phyloP scores from a whole-genome alignment of 768 basidiomycete species.

The Russula emetica region DNA sequence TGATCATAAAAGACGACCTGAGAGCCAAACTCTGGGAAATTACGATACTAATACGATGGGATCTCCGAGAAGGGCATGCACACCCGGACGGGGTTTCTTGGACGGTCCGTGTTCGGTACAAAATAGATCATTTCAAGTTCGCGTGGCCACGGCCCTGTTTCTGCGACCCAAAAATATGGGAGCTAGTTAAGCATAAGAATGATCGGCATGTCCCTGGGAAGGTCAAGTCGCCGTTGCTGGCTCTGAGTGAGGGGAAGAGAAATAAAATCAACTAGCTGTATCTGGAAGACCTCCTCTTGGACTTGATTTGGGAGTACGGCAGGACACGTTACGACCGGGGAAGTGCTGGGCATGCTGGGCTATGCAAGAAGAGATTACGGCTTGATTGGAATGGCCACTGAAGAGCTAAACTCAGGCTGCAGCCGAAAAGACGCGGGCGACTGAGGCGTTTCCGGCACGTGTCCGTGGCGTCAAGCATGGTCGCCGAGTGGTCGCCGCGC shows the following conservation, averaged over 20 bases:
- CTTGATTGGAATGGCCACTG: not conserved
- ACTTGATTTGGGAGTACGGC: not conserved
- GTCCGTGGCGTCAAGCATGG: constrained; percentile 17
- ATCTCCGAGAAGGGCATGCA: constrained; percentile 17
- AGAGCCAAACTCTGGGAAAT: constrained; percentile 15
- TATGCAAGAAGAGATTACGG: not conserved
- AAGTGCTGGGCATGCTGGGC: not conserved
- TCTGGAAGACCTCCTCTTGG: not conserved
- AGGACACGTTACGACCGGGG: not conserved
- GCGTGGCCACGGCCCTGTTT: constrained; percentile 21
- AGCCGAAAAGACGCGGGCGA: not conserved
- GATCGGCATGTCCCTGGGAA: constrained; percentile 19
- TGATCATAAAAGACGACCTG: constrained; percentile 12
- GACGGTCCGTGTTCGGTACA: not conserved
- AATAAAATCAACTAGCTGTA: constrained; percentile 6
- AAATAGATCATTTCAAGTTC: constrained; percentile 1
- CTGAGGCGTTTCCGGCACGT: constrained; percentile 6
- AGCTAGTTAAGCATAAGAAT: constrained; percentile 2
- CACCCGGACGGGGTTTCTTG: constrained; percentile 19
- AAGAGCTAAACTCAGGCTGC: not conserved
- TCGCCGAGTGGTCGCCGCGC: too few species aligned
- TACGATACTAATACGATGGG: constrained; percentile 11
- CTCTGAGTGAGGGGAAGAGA: not conserved
- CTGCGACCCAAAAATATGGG: constrained; percentile 13
- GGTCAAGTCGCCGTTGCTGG: constrained; percentile 3